A percentile compares a stretch with the other conserved stretches of the same genome.
phyloP scores from a whole-genome alignment of 257 asterid species.

The Solanum habrochaites region DNA sequence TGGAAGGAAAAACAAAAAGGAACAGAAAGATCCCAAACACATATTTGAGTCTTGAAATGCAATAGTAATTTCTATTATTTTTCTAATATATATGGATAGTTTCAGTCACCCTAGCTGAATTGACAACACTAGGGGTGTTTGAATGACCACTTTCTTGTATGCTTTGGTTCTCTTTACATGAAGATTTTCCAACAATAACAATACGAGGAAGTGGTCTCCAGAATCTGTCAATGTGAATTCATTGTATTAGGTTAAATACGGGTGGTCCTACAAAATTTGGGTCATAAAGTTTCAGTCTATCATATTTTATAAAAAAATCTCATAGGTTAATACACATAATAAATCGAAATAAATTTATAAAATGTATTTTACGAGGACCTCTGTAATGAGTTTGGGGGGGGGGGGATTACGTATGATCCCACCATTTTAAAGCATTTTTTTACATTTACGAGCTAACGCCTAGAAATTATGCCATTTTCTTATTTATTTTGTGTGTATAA shows the following conservation, averaged over 20 bases:
- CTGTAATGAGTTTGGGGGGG: too few relatives aligned
- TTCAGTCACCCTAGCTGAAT: not conserved
- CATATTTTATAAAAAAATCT: not conserved
- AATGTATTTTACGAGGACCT: too few relatives aligned
- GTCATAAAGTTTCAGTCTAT: not conserved
- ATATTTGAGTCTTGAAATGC: not conserved
- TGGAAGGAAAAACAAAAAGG: not conserved
- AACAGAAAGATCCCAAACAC: not conserved
- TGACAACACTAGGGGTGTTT: not conserved
- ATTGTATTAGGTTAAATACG: not conserved
- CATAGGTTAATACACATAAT: not conserved
- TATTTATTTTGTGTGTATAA: too few relatives aligned
- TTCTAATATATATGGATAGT: not conserved
- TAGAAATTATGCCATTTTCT: too few relatives aligned
- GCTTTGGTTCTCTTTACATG: not conserved
- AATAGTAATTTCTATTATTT: not conserved
- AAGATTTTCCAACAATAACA: not conserved
- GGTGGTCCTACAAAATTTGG: not conserved
- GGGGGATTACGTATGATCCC: too few relatives aligned
- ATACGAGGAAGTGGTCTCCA: not conserved
- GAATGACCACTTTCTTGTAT: constrained; percentile 4
- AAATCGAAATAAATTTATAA: too few relatives aligned
- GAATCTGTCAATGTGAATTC: not conserved
- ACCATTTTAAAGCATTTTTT: too few relatives aligned
- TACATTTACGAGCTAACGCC: too few relatives aligned